phyloP scores from a whole-genome alignment of 371 early-diverging fungal genomes.

The Sporodiniella umbellata region DNA sequence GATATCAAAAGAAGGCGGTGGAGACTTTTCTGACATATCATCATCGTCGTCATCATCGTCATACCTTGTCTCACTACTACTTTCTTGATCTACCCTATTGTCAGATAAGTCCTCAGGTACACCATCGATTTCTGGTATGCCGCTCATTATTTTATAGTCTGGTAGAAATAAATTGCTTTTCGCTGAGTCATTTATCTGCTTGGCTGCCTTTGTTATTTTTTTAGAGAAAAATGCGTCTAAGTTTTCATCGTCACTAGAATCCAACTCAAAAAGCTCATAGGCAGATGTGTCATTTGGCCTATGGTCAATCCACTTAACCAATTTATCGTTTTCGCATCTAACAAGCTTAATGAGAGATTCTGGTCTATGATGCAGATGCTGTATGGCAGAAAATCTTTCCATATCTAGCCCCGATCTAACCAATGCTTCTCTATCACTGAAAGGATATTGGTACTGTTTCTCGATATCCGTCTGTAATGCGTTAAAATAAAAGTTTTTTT shows the following conservation, averaged over 20 bases:
- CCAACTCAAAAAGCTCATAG: conserved; percentile 46
- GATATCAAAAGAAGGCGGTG: conserved; percentile 48
- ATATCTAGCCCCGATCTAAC: conserved; percentile 50
- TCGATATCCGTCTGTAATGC: conserved; percentile 36
- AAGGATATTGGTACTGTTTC: conserved; percentile 51
- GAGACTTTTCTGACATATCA: neutral
- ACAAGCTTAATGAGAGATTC: conserved; percentile 29
- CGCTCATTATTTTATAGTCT: conserved; percentile 48
- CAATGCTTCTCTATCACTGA: conserved; percentile 52
- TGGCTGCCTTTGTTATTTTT: conserved; percentile 46
- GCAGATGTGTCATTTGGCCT: conserved; percentile 22
- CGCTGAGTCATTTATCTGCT: conserved; percentile 34
- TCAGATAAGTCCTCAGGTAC: conserved; percentile 14
- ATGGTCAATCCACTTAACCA: conserved; percentile 35
- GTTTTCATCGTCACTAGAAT: conserved; percentile 49
- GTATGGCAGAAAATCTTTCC: conserved; percentile 52
- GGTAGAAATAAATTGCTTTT: conserved; percentile 50
- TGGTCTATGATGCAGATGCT: conserved; percentile 45
- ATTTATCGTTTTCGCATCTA: conserved; percentile 28
- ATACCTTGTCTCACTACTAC: neutral
- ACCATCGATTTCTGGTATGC: conserved; percentile 48
- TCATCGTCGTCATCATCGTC: neutral
- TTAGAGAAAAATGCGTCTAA: conserved; percentile 55
- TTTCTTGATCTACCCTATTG: conserved; percentile 8
- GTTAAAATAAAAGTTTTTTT: neutral